phyloP scores from a whole-genome alignment of 805 yeast genomes.

The Ogataea methanolica region DNA sequence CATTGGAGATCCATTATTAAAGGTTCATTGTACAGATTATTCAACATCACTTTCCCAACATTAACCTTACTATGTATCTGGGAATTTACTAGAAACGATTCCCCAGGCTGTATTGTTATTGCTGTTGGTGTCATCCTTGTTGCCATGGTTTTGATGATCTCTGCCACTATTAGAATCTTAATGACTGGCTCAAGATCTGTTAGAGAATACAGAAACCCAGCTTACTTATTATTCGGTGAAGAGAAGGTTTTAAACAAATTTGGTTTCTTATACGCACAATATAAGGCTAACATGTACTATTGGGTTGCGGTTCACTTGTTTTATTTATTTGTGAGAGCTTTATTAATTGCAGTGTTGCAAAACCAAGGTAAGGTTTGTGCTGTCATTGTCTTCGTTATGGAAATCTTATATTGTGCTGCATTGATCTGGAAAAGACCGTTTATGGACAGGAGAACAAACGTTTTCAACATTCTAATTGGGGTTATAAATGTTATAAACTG shows the following conservation, averaged over 20 bases:
- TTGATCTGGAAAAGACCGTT: slow-evolving; percentile 77
- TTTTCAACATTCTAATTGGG: slow-evolving; percentile 84
- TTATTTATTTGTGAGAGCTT: slow-evolving; percentile 68
- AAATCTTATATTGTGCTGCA: slow-evolving; percentile 60
- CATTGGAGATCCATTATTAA: slow-evolving; percentile 84
- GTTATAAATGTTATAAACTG: slow-evolving; percentile 78
- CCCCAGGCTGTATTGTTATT: slow-evolving; percentile 75
- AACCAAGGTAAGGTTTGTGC: slow-evolving; percentile 77
- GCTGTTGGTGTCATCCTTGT: slow-evolving; percentile 68
- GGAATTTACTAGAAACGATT: slow-evolving; percentile 82
- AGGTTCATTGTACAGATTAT: slow-evolving; percentile 82
- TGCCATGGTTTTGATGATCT: slow-evolving; percentile 53
- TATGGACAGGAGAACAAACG: slow-evolving; percentile 92
- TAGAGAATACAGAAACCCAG: slow-evolving; percentile 80
- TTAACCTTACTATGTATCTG: slow-evolving; percentile 75
- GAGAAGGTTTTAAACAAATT: slow-evolving; percentile 72
- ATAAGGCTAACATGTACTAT: slow-evolving; percentile 80
- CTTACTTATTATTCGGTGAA: slow-evolving; percentile 86
- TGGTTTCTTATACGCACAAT: slow-evolving; percentile 91
- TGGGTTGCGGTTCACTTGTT: slow-evolving; percentile 64
- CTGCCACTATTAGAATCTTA: slow-evolving; percentile 73
- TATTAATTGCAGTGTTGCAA: slow-evolving; percentile 86
- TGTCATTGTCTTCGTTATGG: slow-evolving; percentile 68
- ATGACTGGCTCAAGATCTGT: slow-evolving; percentile 69
- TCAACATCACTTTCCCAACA: slow-evolving; percentile 85